Conservation (phyloP, 129 eudicot genomes). For the Flaveria trinervia region DNA sequence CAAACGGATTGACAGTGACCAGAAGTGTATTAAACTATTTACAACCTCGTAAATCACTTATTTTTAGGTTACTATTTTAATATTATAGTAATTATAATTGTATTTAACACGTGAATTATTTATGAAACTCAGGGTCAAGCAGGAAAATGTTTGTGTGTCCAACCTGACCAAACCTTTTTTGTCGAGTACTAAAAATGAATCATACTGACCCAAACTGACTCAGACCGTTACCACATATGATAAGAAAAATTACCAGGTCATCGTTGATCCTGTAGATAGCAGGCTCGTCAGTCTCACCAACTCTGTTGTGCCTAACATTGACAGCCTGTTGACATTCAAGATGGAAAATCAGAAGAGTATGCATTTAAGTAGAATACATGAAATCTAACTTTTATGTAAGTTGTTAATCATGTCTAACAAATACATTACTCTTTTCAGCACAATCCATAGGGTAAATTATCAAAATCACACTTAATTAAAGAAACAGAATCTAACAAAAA, state of each 20-base stretch:
- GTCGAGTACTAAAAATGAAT: background rate
- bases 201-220: background rate
- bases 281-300: conserved; percentile 87
- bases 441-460: conserved; percentile 1
- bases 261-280: conserved; percentile 87
- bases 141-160: background rate
- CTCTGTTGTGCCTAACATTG: conserved; percentile 82
- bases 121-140: background rate
- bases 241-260: conserved; percentile 61
- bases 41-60: background rate
- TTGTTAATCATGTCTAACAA: conserved; percentile 1
- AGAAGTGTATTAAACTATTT: background rate
- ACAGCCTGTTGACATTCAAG: conserved; percentile 60
- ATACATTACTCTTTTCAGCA: conserved; percentile 5
- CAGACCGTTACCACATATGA: conserved; percentile 3
- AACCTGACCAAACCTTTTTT: background rate
- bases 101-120: background rate
- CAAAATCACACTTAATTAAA: background rate
- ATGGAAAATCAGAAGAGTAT: background rate
- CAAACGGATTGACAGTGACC: background rate
- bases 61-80: background rate
- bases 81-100: background rate
- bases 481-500: background rate
- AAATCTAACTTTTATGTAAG: background rate
- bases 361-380: background rate